Conservation (phyloP, 2,329 filamentous ascomycete species). For the Colletotrichum tropicale region DNA sequence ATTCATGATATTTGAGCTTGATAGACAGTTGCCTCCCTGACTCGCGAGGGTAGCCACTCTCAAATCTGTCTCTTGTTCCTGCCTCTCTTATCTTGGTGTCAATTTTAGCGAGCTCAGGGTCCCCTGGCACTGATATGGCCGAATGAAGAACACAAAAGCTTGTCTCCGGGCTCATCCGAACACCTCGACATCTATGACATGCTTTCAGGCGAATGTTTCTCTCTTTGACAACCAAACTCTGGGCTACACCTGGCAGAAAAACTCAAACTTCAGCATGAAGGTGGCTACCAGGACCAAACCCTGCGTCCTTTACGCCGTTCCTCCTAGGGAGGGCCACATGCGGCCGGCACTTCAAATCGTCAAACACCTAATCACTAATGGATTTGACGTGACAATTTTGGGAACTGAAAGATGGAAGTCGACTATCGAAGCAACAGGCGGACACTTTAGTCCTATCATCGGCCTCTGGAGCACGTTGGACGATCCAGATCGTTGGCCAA, state of each 20-base stretch:
- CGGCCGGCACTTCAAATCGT: slow-evolving; percentile 3
- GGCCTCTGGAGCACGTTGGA: slow-evolving; percentile 3
- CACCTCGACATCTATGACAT: background rate
- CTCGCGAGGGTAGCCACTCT: background rate
- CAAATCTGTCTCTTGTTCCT: background rate
- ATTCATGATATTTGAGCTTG: background rate
- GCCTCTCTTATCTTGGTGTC: background rate
- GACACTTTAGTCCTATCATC: slow-evolving; percentile 1
- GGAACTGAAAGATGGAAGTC: background rate
- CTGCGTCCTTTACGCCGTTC: background rate
- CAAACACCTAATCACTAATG: background rate
- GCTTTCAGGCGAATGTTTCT: background rate
- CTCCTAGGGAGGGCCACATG: slow-evolving; percentile 6
- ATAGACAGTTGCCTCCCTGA: background rate
- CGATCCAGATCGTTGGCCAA: background rate
- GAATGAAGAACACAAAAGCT: background rate
- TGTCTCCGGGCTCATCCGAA: background rate
- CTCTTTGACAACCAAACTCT: background rate
- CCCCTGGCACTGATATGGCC: background rate
- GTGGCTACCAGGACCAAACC: background rate
- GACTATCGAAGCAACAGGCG: background rate
- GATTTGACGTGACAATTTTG: background rate
- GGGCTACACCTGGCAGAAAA: background rate
- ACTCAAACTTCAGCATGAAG: background rate
- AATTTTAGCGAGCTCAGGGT: background rate